phyloP scores from a whole-genome alignment of 73 alveolate species.

The Paramecium sonneborni region DNA sequence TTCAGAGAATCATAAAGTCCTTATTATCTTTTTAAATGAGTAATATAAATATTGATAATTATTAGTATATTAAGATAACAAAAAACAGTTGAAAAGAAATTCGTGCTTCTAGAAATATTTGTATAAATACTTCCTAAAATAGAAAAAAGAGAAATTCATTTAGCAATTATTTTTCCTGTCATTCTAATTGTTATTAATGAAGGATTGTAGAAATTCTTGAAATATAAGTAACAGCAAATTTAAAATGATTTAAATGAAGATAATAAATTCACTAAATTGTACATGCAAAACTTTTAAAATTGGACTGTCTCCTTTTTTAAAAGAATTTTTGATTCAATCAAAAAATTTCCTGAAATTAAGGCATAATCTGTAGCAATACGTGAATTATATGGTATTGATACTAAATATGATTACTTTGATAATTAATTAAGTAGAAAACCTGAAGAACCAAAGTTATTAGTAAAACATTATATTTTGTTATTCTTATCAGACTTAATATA shows the following conservation, averaged over 20 bases:
- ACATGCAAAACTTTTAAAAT: not conserved
- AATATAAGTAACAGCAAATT: not conserved
- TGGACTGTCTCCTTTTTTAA: constrained; percentile 32
- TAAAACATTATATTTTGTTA: constrained; percentile 16
- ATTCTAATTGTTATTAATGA: constrained; percentile 3
- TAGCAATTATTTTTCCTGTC: not conserved
- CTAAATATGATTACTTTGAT: constrained; percentile 47
- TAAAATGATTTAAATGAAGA: constrained; percentile 8
- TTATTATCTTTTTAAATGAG: constrained; percentile 40
- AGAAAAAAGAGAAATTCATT: constrained; percentile 42
- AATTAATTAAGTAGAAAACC: not conserved
- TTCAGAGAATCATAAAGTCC: constrained; percentile 27
- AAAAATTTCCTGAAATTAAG: constrained; percentile 22
- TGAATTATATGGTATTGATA: not conserved
- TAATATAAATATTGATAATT: not conserved
- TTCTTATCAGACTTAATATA: constrained; percentile 9
- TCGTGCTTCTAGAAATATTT: constrained; percentile 36
- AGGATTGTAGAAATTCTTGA: constrained; percentile 22
- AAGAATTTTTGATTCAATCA: constrained; percentile 22
- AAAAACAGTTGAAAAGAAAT: constrained; percentile 41
- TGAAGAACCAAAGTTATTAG: constrained; percentile 16
- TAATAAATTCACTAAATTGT: constrained; percentile 20
- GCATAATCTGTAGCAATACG: not conserved
- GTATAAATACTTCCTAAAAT: constrained; percentile 38
- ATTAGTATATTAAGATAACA: not conserved